Percentiles rank a stretch among this genome's conserved stretches.
Conservation (phyloP, 129 eudicot genomes). For the Escallonia rubra region DNA sequence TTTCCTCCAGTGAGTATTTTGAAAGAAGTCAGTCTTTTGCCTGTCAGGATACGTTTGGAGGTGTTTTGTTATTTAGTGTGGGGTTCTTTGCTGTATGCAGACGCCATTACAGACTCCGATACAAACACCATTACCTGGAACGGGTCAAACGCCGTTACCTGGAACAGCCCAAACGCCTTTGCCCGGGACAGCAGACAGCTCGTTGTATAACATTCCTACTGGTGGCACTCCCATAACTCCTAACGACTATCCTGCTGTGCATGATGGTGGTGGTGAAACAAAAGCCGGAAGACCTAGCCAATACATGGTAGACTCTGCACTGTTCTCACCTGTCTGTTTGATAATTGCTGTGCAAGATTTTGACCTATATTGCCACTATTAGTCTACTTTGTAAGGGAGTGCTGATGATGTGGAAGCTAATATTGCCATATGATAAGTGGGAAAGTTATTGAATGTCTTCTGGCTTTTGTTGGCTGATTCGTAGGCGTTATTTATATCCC, state of each 20-base stretch:
- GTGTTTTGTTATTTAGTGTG: background rate
- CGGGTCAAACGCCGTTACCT: slow-evolving; percentile 77
- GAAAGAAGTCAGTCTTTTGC: background rate
- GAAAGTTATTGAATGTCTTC: background rate
- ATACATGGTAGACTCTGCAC: slow-evolving; percentile 58
- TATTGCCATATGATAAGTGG: slow-evolving; percentile 1
- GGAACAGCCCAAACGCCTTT: slow-evolving; percentile 69
- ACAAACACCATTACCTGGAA: slow-evolving; percentile 78
- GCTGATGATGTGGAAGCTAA: background rate
- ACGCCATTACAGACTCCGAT: slow-evolving; percentile 66
- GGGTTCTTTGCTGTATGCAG: slow-evolving; percentile 23
- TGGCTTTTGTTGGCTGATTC: background rate
- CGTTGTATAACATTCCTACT: slow-evolving; percentile 75
- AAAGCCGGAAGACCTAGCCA: slow-evolving; percentile 72
- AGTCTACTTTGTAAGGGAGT: background rate
- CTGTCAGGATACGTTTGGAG: background rate
- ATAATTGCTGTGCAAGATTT: background rate
- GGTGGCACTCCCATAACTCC: slow-evolving; percentile 91
- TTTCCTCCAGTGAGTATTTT: slow-evolving; percentile 71
- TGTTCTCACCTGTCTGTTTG: background rate
- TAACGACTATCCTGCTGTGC: slow-evolving; percentile 57
- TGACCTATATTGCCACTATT: background rate
- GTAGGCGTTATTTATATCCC: background rate
- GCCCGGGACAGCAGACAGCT: slow-evolving; percentile 66
- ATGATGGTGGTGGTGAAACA: slow-evolving; percentile 50